Conservation (phyloP, 1,284 basidiomycete species). For the Malassezia arunalokei region DNA sequence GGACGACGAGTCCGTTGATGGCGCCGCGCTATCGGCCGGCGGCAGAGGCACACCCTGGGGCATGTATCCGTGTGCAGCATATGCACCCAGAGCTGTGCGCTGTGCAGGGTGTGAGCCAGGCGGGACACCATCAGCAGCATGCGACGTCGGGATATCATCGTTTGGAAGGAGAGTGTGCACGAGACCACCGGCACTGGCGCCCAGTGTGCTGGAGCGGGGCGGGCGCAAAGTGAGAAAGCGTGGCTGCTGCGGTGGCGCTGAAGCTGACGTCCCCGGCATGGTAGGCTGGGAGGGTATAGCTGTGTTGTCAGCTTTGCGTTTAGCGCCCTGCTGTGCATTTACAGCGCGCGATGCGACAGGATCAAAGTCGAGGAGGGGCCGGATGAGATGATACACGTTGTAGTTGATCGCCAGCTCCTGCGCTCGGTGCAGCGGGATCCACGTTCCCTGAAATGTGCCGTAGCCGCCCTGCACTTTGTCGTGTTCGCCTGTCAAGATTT, state of each 20-base stretch:
- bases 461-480: constrained; percentile 99
- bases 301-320: constrained; percentile 26
- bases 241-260: constrained; percentile 10
- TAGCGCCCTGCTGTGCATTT: constrained; percentile 22
- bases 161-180: constrained; percentile 10
- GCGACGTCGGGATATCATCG: constrained; percentile 5
- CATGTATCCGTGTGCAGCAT: constrained; percentile 29
- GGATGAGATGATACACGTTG: constrained; percentile 42
- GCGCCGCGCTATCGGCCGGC: constrained; percentile 5
- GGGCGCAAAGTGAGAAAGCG: constrained; percentile 35
- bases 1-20: constrained; percentile 13
- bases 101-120: constrained; percentile 29
- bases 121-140: constrained; percentile 22
- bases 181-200: constrained; percentile 23
- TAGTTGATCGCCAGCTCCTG: constrained; percentile 40
- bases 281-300: constrained; percentile 13
- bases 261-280: not conserved
- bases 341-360: constrained; percentile 32
- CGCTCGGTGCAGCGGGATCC: constrained; percentile 51
- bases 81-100: constrained; percentile 26
- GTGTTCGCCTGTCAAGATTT: constrained; percentile 86
- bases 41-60: constrained; percentile 32
- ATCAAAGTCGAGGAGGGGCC: constrained; percentile 42
- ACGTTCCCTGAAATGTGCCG: constrained; percentile 98
- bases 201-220: constrained; percentile 24